A percentile compares a stretch with the other conserved stretches of the same genome.
Conservation (phyloP, 176 grass and related monocot species). For the Triticum dicoccoides region DNA sequence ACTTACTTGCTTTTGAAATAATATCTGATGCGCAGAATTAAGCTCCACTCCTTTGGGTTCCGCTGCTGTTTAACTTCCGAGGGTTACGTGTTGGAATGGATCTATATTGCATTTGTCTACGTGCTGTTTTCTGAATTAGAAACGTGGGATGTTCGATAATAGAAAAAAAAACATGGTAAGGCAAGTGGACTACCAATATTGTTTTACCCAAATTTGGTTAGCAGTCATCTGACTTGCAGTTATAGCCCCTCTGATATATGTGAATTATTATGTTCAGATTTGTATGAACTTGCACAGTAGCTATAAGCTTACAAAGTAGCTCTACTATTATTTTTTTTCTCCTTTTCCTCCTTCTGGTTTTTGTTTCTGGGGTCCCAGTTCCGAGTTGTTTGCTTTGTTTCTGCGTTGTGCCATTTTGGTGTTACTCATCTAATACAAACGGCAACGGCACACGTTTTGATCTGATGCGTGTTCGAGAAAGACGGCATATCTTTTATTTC, state of each 20-base stretch:
- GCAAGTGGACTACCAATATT: neutral
- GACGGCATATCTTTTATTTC: neutral
- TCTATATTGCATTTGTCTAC: neutral
- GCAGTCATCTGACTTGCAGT: neutral
- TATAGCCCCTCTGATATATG: neutral
- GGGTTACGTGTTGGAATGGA: neutral
- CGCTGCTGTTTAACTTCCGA: neutral
- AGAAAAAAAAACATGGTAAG: neutral
- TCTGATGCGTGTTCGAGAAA: neutral
- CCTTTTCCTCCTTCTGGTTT: neutral
- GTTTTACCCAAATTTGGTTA: neutral
- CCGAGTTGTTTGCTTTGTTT: neutral
- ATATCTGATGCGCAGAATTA: neutral
- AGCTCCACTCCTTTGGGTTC: neutral
- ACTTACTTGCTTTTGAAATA: neutral
- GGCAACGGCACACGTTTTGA: neutral
- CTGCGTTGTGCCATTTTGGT: neutral
- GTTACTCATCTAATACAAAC: neutral
- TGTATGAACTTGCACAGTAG: neutral
- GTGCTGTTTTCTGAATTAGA: neutral
- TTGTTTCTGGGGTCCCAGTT: neutral
- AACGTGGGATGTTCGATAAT: neutral
- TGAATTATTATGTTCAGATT: neutral
- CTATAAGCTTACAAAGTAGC: neutral
- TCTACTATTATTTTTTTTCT: neutral